Conservation (phyloP, 257 asterid species). For the Scutellaria minor region DNA sequence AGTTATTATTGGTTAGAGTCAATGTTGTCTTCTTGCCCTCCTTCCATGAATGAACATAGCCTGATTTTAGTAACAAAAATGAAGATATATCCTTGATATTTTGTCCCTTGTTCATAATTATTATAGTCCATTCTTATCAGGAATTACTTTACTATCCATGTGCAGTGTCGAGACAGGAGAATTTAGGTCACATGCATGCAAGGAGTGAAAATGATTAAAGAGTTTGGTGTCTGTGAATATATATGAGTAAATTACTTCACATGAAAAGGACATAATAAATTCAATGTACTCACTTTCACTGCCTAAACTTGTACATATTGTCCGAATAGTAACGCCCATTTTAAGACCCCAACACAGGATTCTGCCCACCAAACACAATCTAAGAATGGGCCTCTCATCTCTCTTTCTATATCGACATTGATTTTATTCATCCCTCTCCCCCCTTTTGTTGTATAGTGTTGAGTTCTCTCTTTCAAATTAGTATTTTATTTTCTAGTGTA, state of each 20-base stretch:
- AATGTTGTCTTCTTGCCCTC: neutral
- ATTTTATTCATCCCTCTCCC: too few relatives aligned
- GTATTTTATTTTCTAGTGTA: too few relatives aligned
- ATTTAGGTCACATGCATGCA: conserved; percentile 38
- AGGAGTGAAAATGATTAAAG: conserved; percentile 16
- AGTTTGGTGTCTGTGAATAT: neutral
- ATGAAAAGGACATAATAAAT: neutral
- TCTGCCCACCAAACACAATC: too few relatives aligned
- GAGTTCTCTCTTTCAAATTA: too few relatives aligned
- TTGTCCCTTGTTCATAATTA: neutral
- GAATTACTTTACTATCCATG: neutral
- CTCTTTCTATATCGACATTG: too few relatives aligned
- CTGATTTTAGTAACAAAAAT: neutral
- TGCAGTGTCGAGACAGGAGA: neutral
- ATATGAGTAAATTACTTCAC: conserved; percentile 24
- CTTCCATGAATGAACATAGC: conserved; percentile 10
- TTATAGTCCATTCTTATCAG: too few relatives aligned
- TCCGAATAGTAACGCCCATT: too few relatives aligned
- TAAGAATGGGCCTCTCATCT: too few relatives aligned
- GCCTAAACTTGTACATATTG: neutral
- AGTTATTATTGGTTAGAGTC: too few relatives aligned
- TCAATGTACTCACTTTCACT: neutral
- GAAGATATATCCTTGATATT: too few relatives aligned
- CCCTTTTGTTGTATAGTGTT: too few relatives aligned
- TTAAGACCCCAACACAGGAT: too few relatives aligned